These are phyloP conservation scores for Colletotrichum sp. DNA, from an alignment of 2,329 filamentous ascomycete genomes.

Conservation along the genomic window DNA sequence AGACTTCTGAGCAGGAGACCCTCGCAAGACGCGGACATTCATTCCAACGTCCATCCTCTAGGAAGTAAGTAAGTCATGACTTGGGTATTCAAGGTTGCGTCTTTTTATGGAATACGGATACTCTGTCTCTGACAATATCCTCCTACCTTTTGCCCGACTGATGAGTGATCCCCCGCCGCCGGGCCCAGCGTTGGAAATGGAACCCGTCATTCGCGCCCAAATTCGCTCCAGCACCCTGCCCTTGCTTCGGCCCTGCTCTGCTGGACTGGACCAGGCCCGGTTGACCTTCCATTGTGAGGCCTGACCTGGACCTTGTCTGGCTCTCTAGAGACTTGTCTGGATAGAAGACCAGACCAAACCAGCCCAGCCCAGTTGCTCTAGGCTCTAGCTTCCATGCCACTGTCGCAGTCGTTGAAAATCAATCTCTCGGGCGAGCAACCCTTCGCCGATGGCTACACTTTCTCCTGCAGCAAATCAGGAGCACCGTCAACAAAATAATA, in stretches of 20 bases:
- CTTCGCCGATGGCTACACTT: not conserved
- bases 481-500: not conserved
- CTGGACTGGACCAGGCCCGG: not conserved
- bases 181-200: not conserved
- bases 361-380: not conserved
- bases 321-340: not conserved
- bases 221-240: not conserved
- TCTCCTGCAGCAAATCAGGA: conserved; percentile 3
- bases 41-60: not conserved
- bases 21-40: not conserved
- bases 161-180: not conserved
- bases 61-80: not conserved
- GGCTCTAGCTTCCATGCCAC: not conserved
- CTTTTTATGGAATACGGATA: not conserved
- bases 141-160: not conserved
- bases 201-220: not conserved
- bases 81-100: not conserved
- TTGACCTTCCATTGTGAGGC: not conserved
- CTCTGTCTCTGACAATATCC: not conserved
- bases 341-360: not conserved
- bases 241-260: not conserved
- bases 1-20: not conserved
- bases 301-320: not conserved
- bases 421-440: not conserved
- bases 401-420: not conserved